These are phyloP conservation scores for Pulveroboletus sp. DNA, from an alignment of 768 basidiomycete species.

Conservation along the genomic window DNA sequence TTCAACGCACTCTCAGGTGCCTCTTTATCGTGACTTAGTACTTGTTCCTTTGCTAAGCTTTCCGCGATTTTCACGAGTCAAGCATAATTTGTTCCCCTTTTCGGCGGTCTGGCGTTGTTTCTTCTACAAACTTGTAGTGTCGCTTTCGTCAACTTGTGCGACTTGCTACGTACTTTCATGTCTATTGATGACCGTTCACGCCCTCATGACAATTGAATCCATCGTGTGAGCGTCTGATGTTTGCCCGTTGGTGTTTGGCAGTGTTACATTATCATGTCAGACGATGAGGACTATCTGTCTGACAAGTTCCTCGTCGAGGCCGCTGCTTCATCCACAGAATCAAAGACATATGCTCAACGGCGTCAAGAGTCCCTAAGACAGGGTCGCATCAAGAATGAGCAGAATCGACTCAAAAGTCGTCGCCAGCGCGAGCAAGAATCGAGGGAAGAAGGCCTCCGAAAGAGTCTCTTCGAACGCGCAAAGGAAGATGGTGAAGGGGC, in stretches of 20 bases:
- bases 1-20: slow-evolving; percentile 25
- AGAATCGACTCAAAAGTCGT: slow-evolving; percentile 59
- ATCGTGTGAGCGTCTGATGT: slow-evolving; percentile 13
- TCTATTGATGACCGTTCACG: slow-evolving; percentile 27
- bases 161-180: slow-evolving; percentile 29
- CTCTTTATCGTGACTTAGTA: slow-evolving; percentile 32
- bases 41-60: slow-evolving; percentile 35
- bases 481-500: slow-evolving; percentile 48
- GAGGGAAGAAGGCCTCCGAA: slow-evolving; percentile 72
- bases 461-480: slow-evolving; percentile 76
- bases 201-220: not conserved
- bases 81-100: slow-evolving; percentile 22
- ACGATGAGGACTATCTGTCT: slow-evolving; percentile 82
- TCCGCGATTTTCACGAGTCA: slow-evolving; percentile 35
- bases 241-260: slow-evolving; percentile 14
- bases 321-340: slow-evolving; percentile 31
- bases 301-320: slow-evolving; percentile 70
- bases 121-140: slow-evolving; percentile 29
- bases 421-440: slow-evolving; percentile 68
- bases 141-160: slow-evolving; percentile 28
- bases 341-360: slow-evolving; percentile 66
- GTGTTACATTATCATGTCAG: slow-evolving; percentile 50
- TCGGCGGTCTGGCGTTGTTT: slow-evolving; percentile 48
- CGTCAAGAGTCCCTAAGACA: slow-evolving; percentile 62
- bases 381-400: slow-evolving; percentile 60